A percentile compares a stretch with the other conserved stretches of the same genome.
These are phyloP conservation scores for Mortierella sp. DNA, from an alignment of 371 early-diverging fungal species.

Conservation along the genomic window DNA sequence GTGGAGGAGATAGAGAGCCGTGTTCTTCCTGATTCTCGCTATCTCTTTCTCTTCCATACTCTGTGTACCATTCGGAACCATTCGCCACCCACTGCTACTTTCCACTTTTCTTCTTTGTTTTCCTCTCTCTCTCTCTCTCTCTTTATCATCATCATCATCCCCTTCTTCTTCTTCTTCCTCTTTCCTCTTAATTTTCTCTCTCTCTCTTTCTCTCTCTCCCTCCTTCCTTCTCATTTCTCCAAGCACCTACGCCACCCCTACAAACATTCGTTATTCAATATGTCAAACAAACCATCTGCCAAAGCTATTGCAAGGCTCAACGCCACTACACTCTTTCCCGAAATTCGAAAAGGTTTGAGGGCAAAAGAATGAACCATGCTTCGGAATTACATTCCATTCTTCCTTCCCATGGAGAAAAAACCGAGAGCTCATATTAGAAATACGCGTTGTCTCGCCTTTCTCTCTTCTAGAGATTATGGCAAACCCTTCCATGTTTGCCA, in stretches of 20 bases:
- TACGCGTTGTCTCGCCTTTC: too few species aligned
- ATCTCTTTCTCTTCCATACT: neutral
- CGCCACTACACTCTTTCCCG: conserved; percentile 49
- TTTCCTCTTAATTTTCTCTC: neutral
- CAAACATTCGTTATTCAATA: neutral
- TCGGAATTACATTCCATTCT: neutral
- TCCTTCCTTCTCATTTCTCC: neutral
- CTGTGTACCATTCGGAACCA: too few species aligned
- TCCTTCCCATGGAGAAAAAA: neutral
- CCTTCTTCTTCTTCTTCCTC: neutral
- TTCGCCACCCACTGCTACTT: too few species aligned
- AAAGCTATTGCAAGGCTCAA: conserved; percentile 48
- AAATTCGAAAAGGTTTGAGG: conserved; percentile 39
- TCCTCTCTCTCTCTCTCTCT: neutral
- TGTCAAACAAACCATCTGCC: conserved; percentile 41
- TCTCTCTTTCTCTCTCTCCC: too few species aligned
- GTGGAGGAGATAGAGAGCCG: conserved; percentile 11
- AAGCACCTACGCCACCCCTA: too few species aligned
- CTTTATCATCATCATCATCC: neutral
- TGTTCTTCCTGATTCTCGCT: neutral
- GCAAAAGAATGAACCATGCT: too few species aligned
- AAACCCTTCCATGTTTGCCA: conserved; percentile 44
- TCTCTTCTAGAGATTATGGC: conserved; percentile 26
- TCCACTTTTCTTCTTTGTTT: neutral
- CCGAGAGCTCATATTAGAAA: too few species aligned